Conservation (phyloP, 768 basidiomycete genomes). For the Hemileccinum rubropunctum region DNA sequence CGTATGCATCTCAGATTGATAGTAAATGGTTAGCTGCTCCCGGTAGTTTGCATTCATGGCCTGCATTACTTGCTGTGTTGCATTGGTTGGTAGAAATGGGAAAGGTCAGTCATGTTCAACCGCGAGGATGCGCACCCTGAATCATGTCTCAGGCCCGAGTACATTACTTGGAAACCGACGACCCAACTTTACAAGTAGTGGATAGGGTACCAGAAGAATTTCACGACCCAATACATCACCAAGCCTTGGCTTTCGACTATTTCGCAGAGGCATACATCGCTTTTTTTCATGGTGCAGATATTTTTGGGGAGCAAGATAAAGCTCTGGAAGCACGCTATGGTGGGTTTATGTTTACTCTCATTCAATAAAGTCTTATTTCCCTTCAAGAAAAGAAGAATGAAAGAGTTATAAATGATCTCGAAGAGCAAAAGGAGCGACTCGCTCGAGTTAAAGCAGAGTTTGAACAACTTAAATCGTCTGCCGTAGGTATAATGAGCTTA, state of each 20-base stretch:
- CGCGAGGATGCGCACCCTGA: neutral
- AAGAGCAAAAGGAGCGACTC: conserved; percentile 50
- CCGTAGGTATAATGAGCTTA: conserved; percentile 38
- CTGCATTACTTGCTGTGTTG: conserved; percentile 77
- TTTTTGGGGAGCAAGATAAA: conserved; percentile 67
- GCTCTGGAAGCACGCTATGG: conserved; percentile 76
- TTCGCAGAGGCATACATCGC: conserved; percentile 61
- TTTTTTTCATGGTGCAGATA: conserved; percentile 67
- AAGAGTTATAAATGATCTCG: conserved; percentile 60
- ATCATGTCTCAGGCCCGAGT: conserved; percentile 27
- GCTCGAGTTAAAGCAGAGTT: conserved; percentile 49
- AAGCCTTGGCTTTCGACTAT: conserved; percentile 76
- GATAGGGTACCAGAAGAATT: conserved; percentile 70
- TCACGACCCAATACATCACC: conserved; percentile 68
- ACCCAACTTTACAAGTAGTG: conserved; percentile 66
- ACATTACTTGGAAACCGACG: conserved; percentile 56
- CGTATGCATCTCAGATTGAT: conserved; percentile 74
- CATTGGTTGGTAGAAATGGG: conserved; percentile 91
- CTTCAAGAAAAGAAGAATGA: conserved; percentile 67
- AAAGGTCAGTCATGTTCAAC: conserved; percentile 51
- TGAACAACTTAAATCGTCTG: conserved; percentile 58
- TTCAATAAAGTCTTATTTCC: neutral
- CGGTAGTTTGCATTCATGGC: conserved; percentile 92
- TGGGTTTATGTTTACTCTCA: conserved; percentile 30
- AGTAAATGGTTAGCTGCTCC: conserved; percentile 86